Percentiles rank a stretch among this genome's conserved stretches.
Evolutionary conservation across 2,329 filamentous ascomycete species (phyloP).

Genomic region (Fusarium tuaranense): DNA sequence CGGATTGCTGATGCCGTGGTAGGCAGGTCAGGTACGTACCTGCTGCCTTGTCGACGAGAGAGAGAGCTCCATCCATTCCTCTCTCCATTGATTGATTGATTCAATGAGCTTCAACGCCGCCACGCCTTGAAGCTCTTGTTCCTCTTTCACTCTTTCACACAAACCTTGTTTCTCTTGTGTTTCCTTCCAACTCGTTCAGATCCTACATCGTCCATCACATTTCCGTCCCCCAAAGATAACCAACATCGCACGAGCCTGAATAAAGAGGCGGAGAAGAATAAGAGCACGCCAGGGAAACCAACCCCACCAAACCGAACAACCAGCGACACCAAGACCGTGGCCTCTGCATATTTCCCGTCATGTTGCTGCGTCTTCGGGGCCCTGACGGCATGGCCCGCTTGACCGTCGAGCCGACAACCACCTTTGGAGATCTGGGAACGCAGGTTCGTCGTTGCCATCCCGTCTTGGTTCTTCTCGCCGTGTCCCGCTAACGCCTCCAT

Average conservation of each 20-base stretch:
- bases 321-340: constrained; percentile 12
- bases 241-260: not conserved
- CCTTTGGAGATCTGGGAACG: constrained; percentile 73
- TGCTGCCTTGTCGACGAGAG: not conserved
- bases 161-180: not conserved
- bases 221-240: not conserved
- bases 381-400: constrained; percentile 94
- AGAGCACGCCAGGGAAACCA: constrained; percentile 10
- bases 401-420: constrained; percentile 78
- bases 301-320: constrained; percentile 25
- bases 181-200: not conserved
- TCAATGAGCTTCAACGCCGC: constrained; percentile 34
- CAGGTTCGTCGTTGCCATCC: constrained; percentile 55
- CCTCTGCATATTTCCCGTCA: constrained; percentile 53
- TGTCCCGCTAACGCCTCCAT: constrained; percentile 25
- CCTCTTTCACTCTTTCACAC: not conserved
- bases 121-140: constrained; percentile 23
- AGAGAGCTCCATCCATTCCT: constrained; percentile 13
- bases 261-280: not conserved
- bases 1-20: not conserved
- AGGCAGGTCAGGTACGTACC: constrained; percentile 22
- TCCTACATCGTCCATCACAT: not conserved
- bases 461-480: not conserved
- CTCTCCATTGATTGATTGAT: constrained; percentile 29
- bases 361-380: constrained; percentile 89